These are phyloP conservation scores for Trichoderma simmonsii DNA, from an alignment of 2,329 filamentous ascomycete species.

Conservation along the genomic window DNA sequence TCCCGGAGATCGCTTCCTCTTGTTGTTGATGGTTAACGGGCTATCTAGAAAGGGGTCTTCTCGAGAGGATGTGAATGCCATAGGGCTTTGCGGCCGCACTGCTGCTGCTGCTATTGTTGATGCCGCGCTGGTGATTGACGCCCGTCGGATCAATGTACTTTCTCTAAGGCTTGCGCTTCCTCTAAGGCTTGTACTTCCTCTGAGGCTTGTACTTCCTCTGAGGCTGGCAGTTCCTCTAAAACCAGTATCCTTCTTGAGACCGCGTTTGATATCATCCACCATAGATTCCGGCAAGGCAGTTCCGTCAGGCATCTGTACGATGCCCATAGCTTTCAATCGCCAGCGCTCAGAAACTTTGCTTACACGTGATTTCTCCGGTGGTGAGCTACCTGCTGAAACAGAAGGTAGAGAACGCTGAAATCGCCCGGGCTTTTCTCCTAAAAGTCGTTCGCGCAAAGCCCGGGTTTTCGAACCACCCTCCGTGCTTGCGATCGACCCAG, in stretches of 20 bases:
- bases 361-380: constrained; percentile 27
- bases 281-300: constrained; percentile 52
- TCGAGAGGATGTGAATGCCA: neutral
- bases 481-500: constrained; percentile 21
- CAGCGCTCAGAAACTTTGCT: constrained; percentile 44
- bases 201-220: neutral
- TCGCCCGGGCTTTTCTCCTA: constrained; percentile 28
- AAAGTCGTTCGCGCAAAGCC: constrained; percentile 29
- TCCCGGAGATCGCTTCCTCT: constrained; percentile 25
- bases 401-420: constrained; percentile 43
- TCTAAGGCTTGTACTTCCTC: neutral
- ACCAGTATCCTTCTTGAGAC: constrained; percentile 39
- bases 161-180: neutral
- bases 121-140: constrained; percentile 8
- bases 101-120: neutral
- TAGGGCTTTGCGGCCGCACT: neutral
- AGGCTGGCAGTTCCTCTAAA: neutral
- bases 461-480: constrained; percentile 29
- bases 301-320: constrained; percentile 53
- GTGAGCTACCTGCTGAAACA: constrained; percentile 28
- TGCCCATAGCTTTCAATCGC: constrained; percentile 48
- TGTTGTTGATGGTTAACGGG: constrained; percentile 19
- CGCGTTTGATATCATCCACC: constrained; percentile 42
- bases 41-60: neutral
- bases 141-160: constrained; percentile 26